A percentile compares a stretch with the other conserved stretches of the same genome.
These are phyloP conservation scores for Penicillium robsamsonii DNA, from an alignment of 495 filamentous ascomycete genomes.

Conservation along the genomic window DNA sequence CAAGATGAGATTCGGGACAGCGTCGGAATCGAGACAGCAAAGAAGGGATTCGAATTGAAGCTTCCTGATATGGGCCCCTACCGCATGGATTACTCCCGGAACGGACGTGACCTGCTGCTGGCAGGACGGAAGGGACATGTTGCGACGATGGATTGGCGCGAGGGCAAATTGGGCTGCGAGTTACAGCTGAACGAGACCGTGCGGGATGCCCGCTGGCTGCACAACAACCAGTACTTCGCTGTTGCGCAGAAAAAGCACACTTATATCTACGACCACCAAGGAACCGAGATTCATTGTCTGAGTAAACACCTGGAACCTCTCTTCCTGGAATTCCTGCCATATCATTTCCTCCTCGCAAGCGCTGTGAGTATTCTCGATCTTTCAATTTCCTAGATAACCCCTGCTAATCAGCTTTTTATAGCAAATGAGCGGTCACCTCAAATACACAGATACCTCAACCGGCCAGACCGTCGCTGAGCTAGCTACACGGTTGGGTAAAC, in stretches of 20 bases:
- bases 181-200: conserved; percentile 87
- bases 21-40: conserved; percentile 77
- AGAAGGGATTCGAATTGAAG: conserved; percentile 89
- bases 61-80: conserved; percentile 84
- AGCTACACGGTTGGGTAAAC: conserved; percentile 76
- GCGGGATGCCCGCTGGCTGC: conserved; percentile 85
- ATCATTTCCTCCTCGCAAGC: conserved; percentile 90
- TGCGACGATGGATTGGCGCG: conserved; percentile 94
- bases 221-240: conserved; percentile 94
- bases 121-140: conserved; percentile 93
- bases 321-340: conserved; percentile 92
- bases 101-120: conserved; percentile 79
- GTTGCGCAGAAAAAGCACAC: conserved; percentile 98
- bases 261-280: conserved; percentile 88
- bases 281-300: conserved; percentile 88
- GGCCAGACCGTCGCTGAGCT: conserved; percentile 81
- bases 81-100: conserved; percentile 79
- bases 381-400: not conserved
- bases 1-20: conserved; percentile 80
- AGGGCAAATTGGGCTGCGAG: conserved; percentile 86
- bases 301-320: conserved; percentile 88
- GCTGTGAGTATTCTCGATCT: conserved; percentile 52
- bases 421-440: conserved; percentile 80
- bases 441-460: conserved; percentile 94
- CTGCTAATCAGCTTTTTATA: conserved; percentile 26